Conservation (phyloP, 179 eudicot species). For the Nepenthes alata region DNA sequence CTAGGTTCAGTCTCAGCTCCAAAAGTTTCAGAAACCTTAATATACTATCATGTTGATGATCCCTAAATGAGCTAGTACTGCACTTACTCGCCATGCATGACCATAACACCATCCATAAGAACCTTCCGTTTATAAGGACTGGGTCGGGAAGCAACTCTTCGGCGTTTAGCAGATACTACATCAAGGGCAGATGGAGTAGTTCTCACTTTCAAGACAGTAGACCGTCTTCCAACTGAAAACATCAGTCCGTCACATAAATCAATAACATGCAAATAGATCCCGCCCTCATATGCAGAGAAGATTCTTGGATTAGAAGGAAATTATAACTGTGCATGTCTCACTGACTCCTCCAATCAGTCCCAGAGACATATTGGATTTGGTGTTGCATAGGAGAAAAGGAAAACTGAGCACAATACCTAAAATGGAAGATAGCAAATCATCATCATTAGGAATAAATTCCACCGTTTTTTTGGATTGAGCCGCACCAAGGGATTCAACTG, state of each 20-base stretch:
- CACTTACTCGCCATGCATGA: conserved; percentile 98
- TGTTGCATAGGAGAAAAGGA: neutral
- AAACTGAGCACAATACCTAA: conserved; percentile 43
- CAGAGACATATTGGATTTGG: neutral
- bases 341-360: too few relatives aligned
- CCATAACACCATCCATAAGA: conserved; percentile 74
- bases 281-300: too few relatives aligned
- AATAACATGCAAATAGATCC: neutral
- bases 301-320: too few relatives aligned
- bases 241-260: neutral
- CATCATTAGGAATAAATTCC: conserved; percentile 73
- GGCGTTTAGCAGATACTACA: conserved; percentile 47
- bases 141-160: conserved; percentile 37
- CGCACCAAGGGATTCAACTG: conserved; percentile 53
- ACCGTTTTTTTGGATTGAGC: conserved; percentile 47
- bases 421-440: conserved; percentile 86
- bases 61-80: neutral
- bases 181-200: conserved; percentile 50
- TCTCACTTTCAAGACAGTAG: conserved; percentile 57
- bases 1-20: too few relatives aligned
- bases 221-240: conserved; percentile 60
- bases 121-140: conserved; percentile 63
- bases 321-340: too few relatives aligned
- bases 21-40: too few relatives aligned
- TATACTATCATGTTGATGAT: too few relatives aligned